Base-by-base conservation (phyloP, 148 eudicot genomes). In the Camellia japonica region DNA sequence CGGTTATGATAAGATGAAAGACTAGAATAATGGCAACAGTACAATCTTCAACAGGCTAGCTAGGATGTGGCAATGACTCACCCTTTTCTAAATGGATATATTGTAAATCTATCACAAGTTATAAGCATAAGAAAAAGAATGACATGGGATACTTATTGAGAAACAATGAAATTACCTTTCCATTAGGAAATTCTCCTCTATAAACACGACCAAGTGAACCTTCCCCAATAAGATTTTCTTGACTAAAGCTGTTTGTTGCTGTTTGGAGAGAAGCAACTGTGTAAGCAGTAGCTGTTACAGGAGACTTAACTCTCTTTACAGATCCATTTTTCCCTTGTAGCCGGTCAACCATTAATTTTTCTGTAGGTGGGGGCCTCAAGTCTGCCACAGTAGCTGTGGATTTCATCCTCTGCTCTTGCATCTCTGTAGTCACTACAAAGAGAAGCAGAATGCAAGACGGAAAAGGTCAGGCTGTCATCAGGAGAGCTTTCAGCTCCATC, bases 121-220 rank as follows among this genome's bases (percentile, higher is more conserved):
- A 42, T 18, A 74, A 41, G 60, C 42, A 72, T 23, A 8, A 58
- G 61, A 58, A 14, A 58, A 11, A 58, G 61, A 65, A 72, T 41
- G 7, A 72, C 41, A 67, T 19, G 12, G 16, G 42, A 54, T 5
- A 58, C 43, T 55, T 19, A 42, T 43, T 80, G 38, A 69, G 62
- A 47, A 42, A 38, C 47, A 58, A 47, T 19, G 78, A 77, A 54
- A 79, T 80, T 87, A 96, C 99, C 99, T 96, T 96, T 83, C 98
- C 98, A 82, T 91, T 93, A 74, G 97, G 87, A 75, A 96, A 91
- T 23, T 96, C 99, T 77, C 95, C 99, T 86, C 84, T 92, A 82
- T 93, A 96, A 87, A 96, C 99, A 66, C 99, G 98, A 73, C 99
- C 98, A 83, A 96, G 95, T 16, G 99, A 96, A 60, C 99, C 99